These are phyloP conservation scores for Tricholoma matsutake DNA, from an alignment of 768 basidiomycete genomes.

Conservation along the genomic window DNA sequence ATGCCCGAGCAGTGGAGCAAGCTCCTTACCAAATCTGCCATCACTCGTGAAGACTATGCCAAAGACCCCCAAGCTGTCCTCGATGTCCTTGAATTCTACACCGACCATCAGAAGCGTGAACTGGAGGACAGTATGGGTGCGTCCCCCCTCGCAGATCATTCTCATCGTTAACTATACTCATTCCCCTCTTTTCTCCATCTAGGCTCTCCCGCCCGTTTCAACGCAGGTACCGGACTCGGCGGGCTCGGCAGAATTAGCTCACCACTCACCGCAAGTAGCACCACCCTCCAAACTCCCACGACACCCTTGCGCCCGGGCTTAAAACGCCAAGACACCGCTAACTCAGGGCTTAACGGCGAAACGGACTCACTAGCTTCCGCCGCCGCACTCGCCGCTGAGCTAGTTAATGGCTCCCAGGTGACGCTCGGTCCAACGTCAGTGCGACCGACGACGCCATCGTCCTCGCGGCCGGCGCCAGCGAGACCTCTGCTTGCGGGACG, in stretches of 20 bases:
- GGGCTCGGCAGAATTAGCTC: slow-evolving; percentile 53
- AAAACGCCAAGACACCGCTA: slow-evolving; percentile 41
- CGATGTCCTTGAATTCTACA: slow-evolving; percentile 98
- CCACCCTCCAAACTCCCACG: slow-evolving; percentile 17
- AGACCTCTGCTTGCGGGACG: slow-evolving; percentile 61
- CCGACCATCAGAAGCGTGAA: slow-evolving; percentile 96
- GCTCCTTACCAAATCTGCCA: slow-evolving; percentile 93
- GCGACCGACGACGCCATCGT: slow-evolving; percentile 4
- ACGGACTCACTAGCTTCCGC: slow-evolving; percentile 42
- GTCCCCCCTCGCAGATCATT: slow-evolving; percentile 20
- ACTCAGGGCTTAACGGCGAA: slow-evolving; percentile 39
- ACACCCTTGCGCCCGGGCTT: slow-evolving; percentile 16
- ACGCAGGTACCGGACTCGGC: slow-evolving; percentile 88
- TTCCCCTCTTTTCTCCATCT: slow-evolving; percentile 7
- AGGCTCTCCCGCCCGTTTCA: slow-evolving; percentile 77
- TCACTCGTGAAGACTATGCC: slow-evolving; percentile 97
- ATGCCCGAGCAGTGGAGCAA: slow-evolving; percentile 98
- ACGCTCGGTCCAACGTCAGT: not conserved
- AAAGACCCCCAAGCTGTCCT: slow-evolving; percentile 96
- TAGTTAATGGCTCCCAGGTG: slow-evolving; percentile 52
- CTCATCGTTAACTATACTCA: slow-evolving; percentile 15
- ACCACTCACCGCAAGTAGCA: slow-evolving; percentile 19
- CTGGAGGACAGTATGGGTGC: slow-evolving; percentile 51
- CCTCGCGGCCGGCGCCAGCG: slow-evolving; percentile 61
- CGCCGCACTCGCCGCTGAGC: slow-evolving; percentile 59